These are phyloP conservation scores for Blastobotrys proliferans DNA, from an alignment of 1,139 yeast genomes.

Conservation along the genomic window DNA sequence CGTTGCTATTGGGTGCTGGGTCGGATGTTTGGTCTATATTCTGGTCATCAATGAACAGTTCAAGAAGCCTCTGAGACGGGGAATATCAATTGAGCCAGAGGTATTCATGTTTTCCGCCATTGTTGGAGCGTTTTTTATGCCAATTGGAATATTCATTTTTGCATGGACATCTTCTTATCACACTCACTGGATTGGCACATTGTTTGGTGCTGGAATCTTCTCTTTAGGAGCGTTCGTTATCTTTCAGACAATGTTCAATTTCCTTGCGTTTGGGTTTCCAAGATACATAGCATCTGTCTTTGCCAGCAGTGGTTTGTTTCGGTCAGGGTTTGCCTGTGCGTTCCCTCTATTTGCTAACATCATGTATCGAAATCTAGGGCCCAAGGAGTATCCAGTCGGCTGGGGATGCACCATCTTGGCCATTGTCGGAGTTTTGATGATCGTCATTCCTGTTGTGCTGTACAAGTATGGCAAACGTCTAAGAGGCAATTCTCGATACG, in stretches of 20 bases:
- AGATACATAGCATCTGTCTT: slow-evolving; percentile 61
- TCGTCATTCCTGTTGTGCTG: slow-evolving; percentile 34
- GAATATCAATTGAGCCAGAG: slow-evolving; percentile 38
- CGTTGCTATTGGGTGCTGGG: slow-evolving; percentile 43
- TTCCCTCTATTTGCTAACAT: slow-evolving; percentile 59
- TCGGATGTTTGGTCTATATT: slow-evolving; percentile 22
- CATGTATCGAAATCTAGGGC: slow-evolving; percentile 45
- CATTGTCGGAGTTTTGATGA: slow-evolving; percentile 41
- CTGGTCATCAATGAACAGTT: slow-evolving; percentile 6
- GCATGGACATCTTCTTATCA: slow-evolving; percentile 50
- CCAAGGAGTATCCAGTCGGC: slow-evolving; percentile 50
- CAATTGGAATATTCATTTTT: slow-evolving; percentile 46
- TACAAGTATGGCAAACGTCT: slow-evolving; percentile 47
- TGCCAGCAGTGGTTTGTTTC: slow-evolving; percentile 51
- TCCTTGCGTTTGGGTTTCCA: slow-evolving; percentile 71
- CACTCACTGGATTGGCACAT: slow-evolving; percentile 71
- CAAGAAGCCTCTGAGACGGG: slow-evolving; percentile 9
- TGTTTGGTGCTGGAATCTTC: slow-evolving; percentile 60
- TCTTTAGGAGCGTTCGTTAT: slow-evolving; percentile 71
- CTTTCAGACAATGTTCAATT: slow-evolving; percentile 70
- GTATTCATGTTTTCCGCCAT: slow-evolving; percentile 36
- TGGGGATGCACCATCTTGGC: slow-evolving; percentile 54
- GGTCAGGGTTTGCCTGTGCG: slow-evolving; percentile 54
- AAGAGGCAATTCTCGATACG: slow-evolving; percentile 37
- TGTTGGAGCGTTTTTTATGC: slow-evolving; percentile 51